Evolutionary conservation across 768 basidiomycete genomes (phyloP).

Genomic region (Hericium erinaceus): DNA sequence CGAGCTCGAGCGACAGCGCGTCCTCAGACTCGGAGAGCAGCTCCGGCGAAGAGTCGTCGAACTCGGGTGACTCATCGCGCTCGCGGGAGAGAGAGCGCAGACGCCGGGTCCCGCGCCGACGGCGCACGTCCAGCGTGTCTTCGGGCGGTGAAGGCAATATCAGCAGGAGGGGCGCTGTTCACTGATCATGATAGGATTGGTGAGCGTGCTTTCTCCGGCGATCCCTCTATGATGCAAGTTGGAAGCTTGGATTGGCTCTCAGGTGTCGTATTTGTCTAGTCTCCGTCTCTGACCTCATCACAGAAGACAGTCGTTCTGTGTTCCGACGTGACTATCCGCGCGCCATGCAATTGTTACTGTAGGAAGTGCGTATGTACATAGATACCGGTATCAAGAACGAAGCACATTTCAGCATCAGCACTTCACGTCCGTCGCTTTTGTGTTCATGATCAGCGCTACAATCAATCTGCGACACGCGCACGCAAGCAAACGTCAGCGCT

Average conservation of each 20-base stretch:
- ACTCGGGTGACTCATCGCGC: constrained; percentile 24
- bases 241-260: too few relatives aligned
- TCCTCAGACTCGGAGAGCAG: constrained; percentile 31
- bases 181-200: too few relatives aligned
- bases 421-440: constrained; percentile 14
- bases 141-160: constrained; percentile 62
- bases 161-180: constrained; percentile 51
- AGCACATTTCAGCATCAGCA: constrained; percentile 5
- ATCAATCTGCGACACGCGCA: constrained; percentile 26
- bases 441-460: constrained; percentile 46
- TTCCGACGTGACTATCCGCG: constrained; percentile 25
- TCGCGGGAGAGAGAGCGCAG: constrained; percentile 33
- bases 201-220: too few relatives aligned
- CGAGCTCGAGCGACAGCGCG: constrained; percentile 23
- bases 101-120: constrained; percentile 27
- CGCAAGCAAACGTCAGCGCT: background rate
- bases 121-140: constrained; percentile 12
- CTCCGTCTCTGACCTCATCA: too few relatives aligned
- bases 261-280: too few relatives aligned
- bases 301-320: too few relatives aligned
- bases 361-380: background rate
- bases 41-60: constrained; percentile 19
- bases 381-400: background rate
- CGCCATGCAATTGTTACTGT: background rate
- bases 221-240: too few relatives aligned